Evolutionary conservation across 2,329 filamentous ascomycete species (phyloP).

Genomic region (Hypoxylon sp.): DNA sequence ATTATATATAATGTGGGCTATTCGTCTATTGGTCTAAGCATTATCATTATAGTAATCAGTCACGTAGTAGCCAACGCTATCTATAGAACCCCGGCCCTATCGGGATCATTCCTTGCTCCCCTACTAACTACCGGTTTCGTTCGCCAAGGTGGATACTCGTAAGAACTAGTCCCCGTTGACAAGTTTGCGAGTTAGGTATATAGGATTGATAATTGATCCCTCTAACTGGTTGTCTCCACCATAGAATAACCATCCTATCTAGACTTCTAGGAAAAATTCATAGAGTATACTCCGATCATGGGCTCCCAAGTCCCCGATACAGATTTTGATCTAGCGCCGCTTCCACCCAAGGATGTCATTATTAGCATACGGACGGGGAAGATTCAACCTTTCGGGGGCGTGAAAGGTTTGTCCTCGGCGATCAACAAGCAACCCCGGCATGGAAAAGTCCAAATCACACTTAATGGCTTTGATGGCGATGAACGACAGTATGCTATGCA

Average conservation of each 20-base stretch:
- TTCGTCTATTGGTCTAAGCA: not conserved
- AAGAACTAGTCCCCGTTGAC: slow-evolving; percentile 25
- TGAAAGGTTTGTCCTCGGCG: slow-evolving; percentile 64
- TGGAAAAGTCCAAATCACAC: slow-evolving; percentile 62
- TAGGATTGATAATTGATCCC: slow-evolving; percentile 11
- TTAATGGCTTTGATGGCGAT: slow-evolving; percentile 69
- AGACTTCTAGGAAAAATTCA: not conserved
- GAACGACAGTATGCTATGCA: slow-evolving; percentile 73
- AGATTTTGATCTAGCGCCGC: slow-evolving; percentile 45
- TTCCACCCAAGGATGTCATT: slow-evolving; percentile 61
- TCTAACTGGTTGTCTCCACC: not conserved
- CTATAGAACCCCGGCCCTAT: slow-evolving; percentile 19
- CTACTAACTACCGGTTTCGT: slow-evolving; percentile 16
- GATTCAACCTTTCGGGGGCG: slow-evolving; percentile 66
- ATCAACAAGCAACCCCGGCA: slow-evolving; percentile 67
- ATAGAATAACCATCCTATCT: not conserved
- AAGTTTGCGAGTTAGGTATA: slow-evolving; percentile 19
- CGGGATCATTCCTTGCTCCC: slow-evolving; percentile 11
- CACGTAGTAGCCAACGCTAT: not conserved
- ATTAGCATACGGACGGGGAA: slow-evolving; percentile 70
- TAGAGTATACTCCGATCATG: slow-evolving; percentile 33
- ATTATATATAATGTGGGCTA: not conserved
- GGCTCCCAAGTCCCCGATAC: slow-evolving; percentile 38
- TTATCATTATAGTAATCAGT: slow-evolving; percentile 1
- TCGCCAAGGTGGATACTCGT: slow-evolving; percentile 20